These are phyloP conservation scores for Phialophora macrospora DNA, from an alignment of 2,329 filamentous ascomycete species.

Conservation along the genomic window DNA sequence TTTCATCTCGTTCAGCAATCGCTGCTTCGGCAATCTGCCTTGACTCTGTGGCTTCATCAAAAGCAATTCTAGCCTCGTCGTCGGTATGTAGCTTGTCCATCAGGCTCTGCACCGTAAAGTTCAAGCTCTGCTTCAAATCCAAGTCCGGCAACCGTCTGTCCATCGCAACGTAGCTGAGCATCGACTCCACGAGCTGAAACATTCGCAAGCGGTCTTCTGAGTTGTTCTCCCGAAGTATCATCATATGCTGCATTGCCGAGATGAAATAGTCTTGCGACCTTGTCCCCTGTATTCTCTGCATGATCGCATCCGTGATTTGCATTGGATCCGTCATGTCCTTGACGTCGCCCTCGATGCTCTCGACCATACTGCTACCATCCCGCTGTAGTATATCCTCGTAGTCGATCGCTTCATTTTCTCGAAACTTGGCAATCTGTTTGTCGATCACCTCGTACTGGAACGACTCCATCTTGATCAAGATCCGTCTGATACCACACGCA, in stretches of 20 bases:
- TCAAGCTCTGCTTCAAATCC: slow-evolving; percentile 96
- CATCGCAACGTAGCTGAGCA: slow-evolving; percentile 99
- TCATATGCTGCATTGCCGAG: slow-evolving; percentile 90
- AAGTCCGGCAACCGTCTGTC: slow-evolving; percentile 92
- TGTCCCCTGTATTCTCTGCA: slow-evolving; percentile 78
- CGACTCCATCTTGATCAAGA: slow-evolving; percentile 93
- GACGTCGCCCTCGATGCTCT: slow-evolving; percentile 80
- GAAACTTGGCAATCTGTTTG: slow-evolving; percentile 94
- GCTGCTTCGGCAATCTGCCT: slow-evolving; percentile 93
- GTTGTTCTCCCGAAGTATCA: slow-evolving; percentile 89
- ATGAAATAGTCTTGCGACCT: slow-evolving; percentile 94
- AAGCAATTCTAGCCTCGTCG: slow-evolving; percentile 87
- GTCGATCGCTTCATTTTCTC: slow-evolving; percentile 93
- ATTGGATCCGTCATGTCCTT: slow-evolving; percentile 91
- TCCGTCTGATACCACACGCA: slow-evolving; percentile 90
- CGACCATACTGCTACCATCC: slow-evolving; percentile 88
- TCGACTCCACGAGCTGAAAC: slow-evolving; percentile 98
- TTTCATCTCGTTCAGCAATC: slow-evolving; percentile 94
- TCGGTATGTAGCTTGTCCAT: slow-evolving; percentile 96
- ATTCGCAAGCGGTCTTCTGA: slow-evolving; percentile 89
- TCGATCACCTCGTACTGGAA: slow-evolving; percentile 99
- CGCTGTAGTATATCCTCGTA: slow-evolving; percentile 95
- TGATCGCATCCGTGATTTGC: slow-evolving; percentile 93
- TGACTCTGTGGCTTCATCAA: slow-evolving; percentile 88
- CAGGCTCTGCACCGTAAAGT: slow-evolving; percentile 94